Base-by-base conservation (phyloP, 192 early-diverging fungal species). In the Entophlyctis luteolus region DNA sequence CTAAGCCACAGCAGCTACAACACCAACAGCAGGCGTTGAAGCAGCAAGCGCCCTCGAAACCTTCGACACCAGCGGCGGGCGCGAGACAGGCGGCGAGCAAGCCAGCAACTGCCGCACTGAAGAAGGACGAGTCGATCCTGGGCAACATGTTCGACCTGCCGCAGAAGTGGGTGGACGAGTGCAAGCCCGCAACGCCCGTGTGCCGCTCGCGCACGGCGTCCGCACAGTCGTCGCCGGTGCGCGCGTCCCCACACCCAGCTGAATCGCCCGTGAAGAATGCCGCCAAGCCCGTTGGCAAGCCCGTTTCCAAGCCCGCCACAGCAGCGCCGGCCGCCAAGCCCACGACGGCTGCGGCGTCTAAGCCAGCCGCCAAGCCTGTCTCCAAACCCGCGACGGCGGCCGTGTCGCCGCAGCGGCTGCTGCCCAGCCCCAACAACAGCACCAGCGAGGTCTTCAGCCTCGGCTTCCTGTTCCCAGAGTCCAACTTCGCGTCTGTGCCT, bases 131-230 rank as follows among this genome's bases (percentile, higher is more conserved):
- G 31, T 28, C 55, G 18, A n/a, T 63, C 18, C 46, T 38, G 1
- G 62, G 62, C 12, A 50, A 63, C 25, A 63, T 63, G 42, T 63
- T 63, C 46, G 62, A 63, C 48, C 62, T 63, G 8, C 62, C 62
- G 29, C 12, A n/a, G 29, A 29, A 50, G 28, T 63, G 62, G 62
- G 62, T 49, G 4, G 47, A 36, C 22, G 16, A 45, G 6, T 49
- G 20, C 62, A 63, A 63, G 48, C 62, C 62, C n/a, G 45, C 62
- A 2, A 50, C 20, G 48, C 47, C 62, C 10, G 62, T 62, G 1
- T 14, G 18, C 18, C 12, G 42, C 8, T n/a, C 22, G 6, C 6
- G 25, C 10, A 8, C n/a, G 6, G 10, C 50, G 14, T 52, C 50
- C 6, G 50, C 50, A 10, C 14, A 52, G 50, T 28, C 50, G 46